Base-by-base conservation (phyloP, 1,139 yeast genomes). In the Yamadazyma kanchanaburiensis region DNA sequence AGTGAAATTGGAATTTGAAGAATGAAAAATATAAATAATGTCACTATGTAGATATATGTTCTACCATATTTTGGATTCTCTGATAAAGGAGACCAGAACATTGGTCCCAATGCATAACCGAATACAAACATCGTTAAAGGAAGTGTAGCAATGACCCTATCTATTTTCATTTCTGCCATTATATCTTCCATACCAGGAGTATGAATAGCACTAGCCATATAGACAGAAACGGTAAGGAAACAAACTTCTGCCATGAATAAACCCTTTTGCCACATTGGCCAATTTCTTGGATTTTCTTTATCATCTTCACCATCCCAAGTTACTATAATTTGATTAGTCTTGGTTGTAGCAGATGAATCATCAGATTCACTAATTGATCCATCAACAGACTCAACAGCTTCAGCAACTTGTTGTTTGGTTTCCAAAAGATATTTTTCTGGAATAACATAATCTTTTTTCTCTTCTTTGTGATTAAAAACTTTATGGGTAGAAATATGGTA, bases 71-170 rank as follows among this genome's bases (percentile, higher is more conserved):
- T 54, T 5, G 58, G 48, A 35, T 52, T 48, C 45, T 77, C 83
- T 4, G 79, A 66, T 34, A 76, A 37, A 2, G 83, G 82, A 3
- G 79, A 63, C 31, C 73, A 64, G 1, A 75, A 34, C 62, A 73
- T 55, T 6, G 80, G 80, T 0, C 81, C 81, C 21, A 71, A 29
- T 21, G 78, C 81, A 41, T 74, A 75, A 2, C 80, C 82, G 12
- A 74, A 41, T 11, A 76, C 76, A 40, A 53, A 57, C 38, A 53
- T 29, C 2, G 60, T 40, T 24, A 57, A 54, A 5, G 76, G 74
- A 10, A 77, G 49, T 1, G 67, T 55, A 0, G 77, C 74, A 3
- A 58, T 62, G 8, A 63, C 65, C 29, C 56, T 55, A 9, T 68
- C 51, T 3, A 72, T 57, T 8, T 51, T 42, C 37, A 74, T 71